These are phyloP conservation scores for Zoysia matrella DNA, from an alignment of 202 grass and related monocot species.

Conservation along the genomic window DNA sequence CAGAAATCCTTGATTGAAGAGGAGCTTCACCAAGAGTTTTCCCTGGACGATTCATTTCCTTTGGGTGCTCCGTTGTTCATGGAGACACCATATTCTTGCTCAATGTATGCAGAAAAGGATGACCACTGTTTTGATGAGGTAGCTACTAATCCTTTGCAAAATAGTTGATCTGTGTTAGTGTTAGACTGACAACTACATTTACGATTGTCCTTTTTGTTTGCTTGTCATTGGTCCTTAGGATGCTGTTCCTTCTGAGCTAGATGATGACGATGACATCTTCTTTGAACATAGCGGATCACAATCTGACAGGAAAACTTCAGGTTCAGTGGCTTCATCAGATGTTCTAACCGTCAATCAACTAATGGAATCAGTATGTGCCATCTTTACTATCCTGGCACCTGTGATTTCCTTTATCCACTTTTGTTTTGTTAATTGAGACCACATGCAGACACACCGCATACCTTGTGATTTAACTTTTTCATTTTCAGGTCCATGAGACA, in stretches of 20 bases:
- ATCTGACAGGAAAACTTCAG: conserved; percentile 76
- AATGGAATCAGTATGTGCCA: conserved; percentile 77
- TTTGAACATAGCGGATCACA: conserved; percentile 75
- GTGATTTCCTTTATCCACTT: background rate
- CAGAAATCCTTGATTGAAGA: conserved; percentile 76
- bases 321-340: conserved; percentile 66
- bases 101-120: conserved; percentile 59
- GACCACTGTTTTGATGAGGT: conserved; percentile 79
- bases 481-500: conserved; percentile 74
- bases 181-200: background rate
- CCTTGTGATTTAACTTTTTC: conserved; percentile 35
- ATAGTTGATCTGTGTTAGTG: conserved; percentile 19
- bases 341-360: conserved; percentile 92
- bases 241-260: conserved; percentile 64
- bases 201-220: conserved; percentile 30
- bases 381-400: conserved; percentile 23
- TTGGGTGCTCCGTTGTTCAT: conserved; percentile 77
- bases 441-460: conserved; percentile 6
- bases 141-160: conserved; percentile 31
- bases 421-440: background rate
- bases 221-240: conserved; percentile 63
- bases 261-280: conserved; percentile 72
- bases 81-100: conserved; percentile 76
- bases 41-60: conserved; percentile 86
- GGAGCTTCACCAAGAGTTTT: conserved; percentile 84